A percentile compares a stretch with the other conserved stretches of the same genome.
Conservation (phyloP, 176 grass and related monocot genomes). For the Oryza meridionalis region DNA sequence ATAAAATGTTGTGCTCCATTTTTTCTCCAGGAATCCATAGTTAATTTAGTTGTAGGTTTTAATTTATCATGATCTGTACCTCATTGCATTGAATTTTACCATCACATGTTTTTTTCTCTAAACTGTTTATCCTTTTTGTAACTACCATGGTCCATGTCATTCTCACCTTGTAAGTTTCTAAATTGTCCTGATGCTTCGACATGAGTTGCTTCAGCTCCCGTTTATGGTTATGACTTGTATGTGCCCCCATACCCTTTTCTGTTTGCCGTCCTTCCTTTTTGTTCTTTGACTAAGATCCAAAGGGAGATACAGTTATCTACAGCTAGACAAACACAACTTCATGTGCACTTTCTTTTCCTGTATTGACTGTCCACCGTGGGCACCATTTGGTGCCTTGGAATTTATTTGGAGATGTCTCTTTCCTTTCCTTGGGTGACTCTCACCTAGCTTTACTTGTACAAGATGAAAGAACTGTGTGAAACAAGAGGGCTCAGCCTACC, state of each 20-base stretch:
- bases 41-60: neutral
- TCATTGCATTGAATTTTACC: neutral
- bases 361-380: neutral
- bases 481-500: neutral
- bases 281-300: slow-evolving; percentile 1
- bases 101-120: neutral
- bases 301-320: neutral
- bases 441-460: slow-evolving; percentile 10
- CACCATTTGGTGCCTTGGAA: neutral
- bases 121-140: slow-evolving; percentile 11
- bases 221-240: slow-evolving; percentile 16
- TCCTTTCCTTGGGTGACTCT: neutral
- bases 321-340: neutral
- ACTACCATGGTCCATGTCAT: neutral
- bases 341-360: neutral
- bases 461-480: neutral
- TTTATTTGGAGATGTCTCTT: slow-evolving; percentile 1
- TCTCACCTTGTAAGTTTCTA: slow-evolving; percentile 19
- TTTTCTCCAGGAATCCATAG: slow-evolving; percentile 5
- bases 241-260: neutral
- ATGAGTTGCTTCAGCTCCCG: neutral
- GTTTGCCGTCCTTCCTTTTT: neutral
- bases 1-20: neutral
- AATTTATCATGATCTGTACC: neutral
- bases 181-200: neutral